These are phyloP conservation scores for Gypsophila paniculata DNA, from an alignment of 179 eudicot species.

Conservation along the genomic window DNA sequence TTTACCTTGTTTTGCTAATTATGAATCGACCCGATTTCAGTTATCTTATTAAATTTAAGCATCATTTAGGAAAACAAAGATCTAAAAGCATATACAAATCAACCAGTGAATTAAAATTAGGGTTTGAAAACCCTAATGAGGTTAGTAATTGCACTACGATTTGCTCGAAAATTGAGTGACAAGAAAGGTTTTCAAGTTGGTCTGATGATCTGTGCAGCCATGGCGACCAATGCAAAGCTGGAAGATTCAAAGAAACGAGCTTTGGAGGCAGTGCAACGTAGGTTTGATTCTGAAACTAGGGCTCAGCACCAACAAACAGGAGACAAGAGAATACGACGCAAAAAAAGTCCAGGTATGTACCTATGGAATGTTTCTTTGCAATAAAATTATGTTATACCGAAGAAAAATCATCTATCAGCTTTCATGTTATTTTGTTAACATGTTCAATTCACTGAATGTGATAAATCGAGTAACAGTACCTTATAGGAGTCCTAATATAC, in stretches of 20 bases:
- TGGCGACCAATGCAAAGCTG: constrained; percentile 31
- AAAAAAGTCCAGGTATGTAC: constrained; percentile 18
- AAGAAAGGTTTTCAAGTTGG: neutral
- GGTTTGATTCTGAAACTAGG: constrained; percentile 60
- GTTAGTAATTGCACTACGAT: neutral
- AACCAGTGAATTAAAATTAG: no score
- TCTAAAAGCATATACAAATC: neutral
- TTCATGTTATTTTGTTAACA: neutral
- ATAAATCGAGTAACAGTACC: neutral
- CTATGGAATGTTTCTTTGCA: constrained; percentile 18
- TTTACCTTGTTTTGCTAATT: no score
- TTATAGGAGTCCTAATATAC: neutral
- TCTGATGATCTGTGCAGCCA: constrained; percentile 12
- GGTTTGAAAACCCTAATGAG: neutral
- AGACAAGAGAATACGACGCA: constrained; percentile 32
- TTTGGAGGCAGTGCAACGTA: constrained; percentile 56
- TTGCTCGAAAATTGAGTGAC: neutral
- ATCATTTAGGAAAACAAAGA: no score
- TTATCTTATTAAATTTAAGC: no score
- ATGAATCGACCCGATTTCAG: no score
- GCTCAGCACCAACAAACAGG: constrained; percentile 34
- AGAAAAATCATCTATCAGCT: constrained; percentile 31
- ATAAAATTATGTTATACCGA: constrained; percentile 17
- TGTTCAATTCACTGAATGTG: neutral
- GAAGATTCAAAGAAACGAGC: constrained; percentile 55